Base-by-base conservation (phyloP, 139 green algal species). In the Microglena sp. region DNA sequence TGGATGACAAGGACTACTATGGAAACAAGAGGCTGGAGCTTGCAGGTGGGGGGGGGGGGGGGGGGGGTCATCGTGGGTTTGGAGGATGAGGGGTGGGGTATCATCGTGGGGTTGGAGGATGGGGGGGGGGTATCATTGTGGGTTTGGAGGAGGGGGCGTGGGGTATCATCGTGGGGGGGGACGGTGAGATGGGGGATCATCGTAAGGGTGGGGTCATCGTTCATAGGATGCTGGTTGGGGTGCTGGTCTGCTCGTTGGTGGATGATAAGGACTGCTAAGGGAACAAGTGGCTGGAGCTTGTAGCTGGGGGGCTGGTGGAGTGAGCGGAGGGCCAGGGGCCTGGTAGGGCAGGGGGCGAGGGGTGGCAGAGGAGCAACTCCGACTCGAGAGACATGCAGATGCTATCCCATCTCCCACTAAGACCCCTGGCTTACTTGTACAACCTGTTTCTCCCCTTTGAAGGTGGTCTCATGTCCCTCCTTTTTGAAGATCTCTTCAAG, bases 401-500 rank as follows among this genome's bases (percentile, higher is more conserved):
- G n/a, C n/a, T n/a, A n/a, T n/a, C n/a, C n/a, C n/a, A n/a, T n/a
- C n/a, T n/a, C n/a, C n/a, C n/a, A n/a, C n/a, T n/a, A n/a, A n/a
- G n/a, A n/a, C n/a, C n/a, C n/a, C n/a, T n/a, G n/a, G n/a, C n/a
- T n/a, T n/a, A n/a, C n/a, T n/a, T n/a, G n/a, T n/a, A n/a, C n/a
- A n/a, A n/a, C n/a, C n/a, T n/a, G n/a, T n/a, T 46, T 46, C 11
- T 11, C 8, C 40, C 40, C 40, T 46, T 46, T 8, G 8, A 88
- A 70, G 92, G 92, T 22, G 84, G 86, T 11, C 84, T 97, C 69
- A 76, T 99, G 55, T 90, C 90, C 5, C 81, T 99, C 74, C 84
- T 99, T 62, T 99, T 99, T 78, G 94, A 99, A 85, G 94, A 98
- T 77, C 77, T 99, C 61, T 99, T 99, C 82, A 99, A 99, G 79